Evolutionary conservation across 2,329 filamentous ascomycete species (phyloP).

Genomic region (Aspergillus novoparasiticus): DNA sequence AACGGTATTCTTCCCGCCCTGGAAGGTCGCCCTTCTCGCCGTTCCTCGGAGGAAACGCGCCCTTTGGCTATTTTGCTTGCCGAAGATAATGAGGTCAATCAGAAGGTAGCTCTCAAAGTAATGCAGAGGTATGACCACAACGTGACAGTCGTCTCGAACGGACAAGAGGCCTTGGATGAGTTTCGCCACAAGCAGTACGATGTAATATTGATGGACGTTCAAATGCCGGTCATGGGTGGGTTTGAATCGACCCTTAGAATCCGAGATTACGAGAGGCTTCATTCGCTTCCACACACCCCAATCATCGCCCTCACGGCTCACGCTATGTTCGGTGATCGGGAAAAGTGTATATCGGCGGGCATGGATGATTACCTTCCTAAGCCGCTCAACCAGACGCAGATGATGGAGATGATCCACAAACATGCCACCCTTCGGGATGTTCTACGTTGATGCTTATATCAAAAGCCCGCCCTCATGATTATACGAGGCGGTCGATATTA

Average conservation of each 20-base stretch:
- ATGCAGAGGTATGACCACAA: conserved; percentile 85
- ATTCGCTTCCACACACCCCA: conserved; percentile 75
- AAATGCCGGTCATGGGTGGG: conserved; percentile 97
- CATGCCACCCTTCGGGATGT: neutral
- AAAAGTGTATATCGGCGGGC: conserved; percentile 92
- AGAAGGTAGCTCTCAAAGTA: conserved; percentile 93
- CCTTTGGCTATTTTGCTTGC: conserved; percentile 94
- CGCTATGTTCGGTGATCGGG: conserved; percentile 92
- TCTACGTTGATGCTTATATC: neutral
- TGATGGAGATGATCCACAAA: conserved; percentile 57
- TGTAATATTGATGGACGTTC: conserved; percentile 93
- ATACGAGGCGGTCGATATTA: neutral
- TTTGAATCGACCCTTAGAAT: conserved; percentile 94
- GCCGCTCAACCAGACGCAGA: conserved; percentile 84
- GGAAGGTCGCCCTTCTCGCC: conserved; percentile 88
- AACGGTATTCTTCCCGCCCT: conserved; percentile 95
- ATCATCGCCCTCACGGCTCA: conserved; percentile 93
- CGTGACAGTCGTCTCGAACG: conserved; percentile 76
- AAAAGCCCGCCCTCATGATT: too few relatives aligned
- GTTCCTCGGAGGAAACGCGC: conserved; percentile 88
- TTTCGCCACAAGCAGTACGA: conserved; percentile 86
- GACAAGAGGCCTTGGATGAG: conserved; percentile 66
- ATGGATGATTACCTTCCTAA: conserved; percentile 98
- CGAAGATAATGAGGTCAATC: conserved; percentile 97
- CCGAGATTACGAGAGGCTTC: conserved; percentile 79